Base-by-base conservation (phyloP, 129 eudicot species). In the Gnaphalium uliginosum region DNA sequence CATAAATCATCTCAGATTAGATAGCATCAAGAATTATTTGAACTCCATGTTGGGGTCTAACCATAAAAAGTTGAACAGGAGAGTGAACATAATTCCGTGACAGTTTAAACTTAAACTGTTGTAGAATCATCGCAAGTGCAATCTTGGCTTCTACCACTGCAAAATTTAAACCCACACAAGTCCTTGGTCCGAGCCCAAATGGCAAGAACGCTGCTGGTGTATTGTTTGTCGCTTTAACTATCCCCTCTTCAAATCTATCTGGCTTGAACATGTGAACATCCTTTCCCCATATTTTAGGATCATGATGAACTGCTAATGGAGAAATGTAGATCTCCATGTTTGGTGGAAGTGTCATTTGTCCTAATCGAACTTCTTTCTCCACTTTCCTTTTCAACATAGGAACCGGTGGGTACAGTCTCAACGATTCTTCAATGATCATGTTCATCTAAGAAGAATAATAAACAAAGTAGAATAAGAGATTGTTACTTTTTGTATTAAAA, bases 161-260 rank as follows among this genome's bases (percentile, higher is more conserved):
- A 68, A 90, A 90, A 73, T 84, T 86, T 17, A 87, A 35, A 19
- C 93, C 96, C 18, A 90, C 85, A 39, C 96, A 90, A 15, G 83
- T 87, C 53, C 93, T 69, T 35, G 96, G 96, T 13, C 96, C 96
- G n/a, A 83, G 85, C 39, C 92, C 96, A 39, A 87, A 92, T 48
- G 98, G 92, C 73, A 90, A 62, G 65, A 78, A 90, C 27, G 92
- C 90, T 33, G 81, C 89, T 11, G 85, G 77, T 57, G 85, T 88
- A 65, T 82, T 85, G 70, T 83, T 87, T 4, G 98, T 87, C 8
- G 96, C 98, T 70, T 74, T 83, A 76, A 86, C 81, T 33, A 84
- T 79, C 22, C 98, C 96, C 59, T 71, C 84, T 73, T 86, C 79
- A 71, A 92, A 92, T 68, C 98, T 77, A 3, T 84, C 90, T 5